Evolutionary conservation across 225 moss, liverwort and hornwort genomes (phyloP), one percentile per base, ranked within the genome.

Genomic region (Asterella californica): DNA sequence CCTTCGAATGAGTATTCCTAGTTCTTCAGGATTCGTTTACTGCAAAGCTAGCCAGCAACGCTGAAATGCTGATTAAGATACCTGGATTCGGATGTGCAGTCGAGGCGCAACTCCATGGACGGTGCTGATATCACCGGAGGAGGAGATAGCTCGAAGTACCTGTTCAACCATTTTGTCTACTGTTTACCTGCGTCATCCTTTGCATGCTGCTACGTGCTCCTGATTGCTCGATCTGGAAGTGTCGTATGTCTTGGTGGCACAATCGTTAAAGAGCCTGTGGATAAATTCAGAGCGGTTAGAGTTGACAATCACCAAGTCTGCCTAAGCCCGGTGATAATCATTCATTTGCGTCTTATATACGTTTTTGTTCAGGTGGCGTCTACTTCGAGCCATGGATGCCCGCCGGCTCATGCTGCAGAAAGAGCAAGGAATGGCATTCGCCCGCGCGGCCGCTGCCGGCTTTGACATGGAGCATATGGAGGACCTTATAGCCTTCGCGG

Each of bases 401-500:
- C 93, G 94, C 57, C 89, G 93, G 53, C 90, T 97, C 79, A 82
- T 97, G 80, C 72, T 97, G 87, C 96, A 97, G 5, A 97, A 97
- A 77, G 94, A 97, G 76, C 96, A 97, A 75, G 89, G 94, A 25
- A 97, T 97, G 94, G 96, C 94, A 3, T 94, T 97, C 47, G 94
- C 96, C 10, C 89, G 96, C 53, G 96, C 96, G 48, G 91, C 96
- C 61, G 96, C 96, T 48, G 96, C 96, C 75, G 96, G 96, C 9
- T 97, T 97, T 38, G 96, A 97, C 76, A 88, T 94, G 88, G 91
- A 92, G 54, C 91, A 94, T 69, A 97, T 97, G 96, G 94, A 94
- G 79, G 94, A 97, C 82, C 83, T 97, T 60, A 81, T 97, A 78
- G 93, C 92, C 52, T 94, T 97, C 85, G 87, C 94, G 32, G 92